Percentiles rank a stretch among this genome's conserved stretches.
Evolutionary conservation across 805 yeast genomes (phyloP).

Genomic region (Pichia sporocuriosa): DNA sequence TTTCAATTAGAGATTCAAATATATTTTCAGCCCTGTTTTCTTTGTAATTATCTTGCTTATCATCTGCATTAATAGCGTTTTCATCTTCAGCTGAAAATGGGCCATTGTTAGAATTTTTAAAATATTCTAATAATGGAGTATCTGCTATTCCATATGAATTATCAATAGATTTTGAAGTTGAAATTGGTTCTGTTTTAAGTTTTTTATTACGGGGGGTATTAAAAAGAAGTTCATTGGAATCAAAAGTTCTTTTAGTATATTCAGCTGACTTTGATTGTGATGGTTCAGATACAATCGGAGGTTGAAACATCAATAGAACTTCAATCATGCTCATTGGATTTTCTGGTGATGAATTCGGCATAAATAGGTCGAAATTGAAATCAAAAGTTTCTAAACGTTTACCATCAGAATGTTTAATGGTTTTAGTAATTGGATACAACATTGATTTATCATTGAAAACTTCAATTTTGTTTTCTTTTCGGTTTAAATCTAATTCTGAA

Average conservation of each 20-base stretch:
- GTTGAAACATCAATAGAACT: conserved; percentile 38
- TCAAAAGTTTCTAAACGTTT: conserved; percentile 54
- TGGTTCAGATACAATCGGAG: conserved; percentile 1
- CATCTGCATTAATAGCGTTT: conserved; percentile 30
- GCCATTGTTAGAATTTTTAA: conserved; percentile 4
- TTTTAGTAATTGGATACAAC: conserved; percentile 40
- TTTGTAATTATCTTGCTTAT: not conserved
- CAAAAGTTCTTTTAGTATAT: not conserved
- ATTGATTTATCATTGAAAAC: conserved; percentile 34
- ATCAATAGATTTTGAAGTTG: not conserved
- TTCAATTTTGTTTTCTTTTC: conserved; percentile 16
- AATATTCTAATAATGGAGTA: conserved; percentile 12
- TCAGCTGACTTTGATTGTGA: not conserved
- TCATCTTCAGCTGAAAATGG: conserved; percentile 9
- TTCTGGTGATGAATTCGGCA: conserved; percentile 28
- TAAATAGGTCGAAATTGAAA: conserved; percentile 52
- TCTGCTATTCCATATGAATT: conserved; percentile 17
- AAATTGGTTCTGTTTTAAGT: conserved; percentile 28
- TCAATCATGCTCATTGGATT: conserved; percentile 38
- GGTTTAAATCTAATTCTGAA: not conserved
- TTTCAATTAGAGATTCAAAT: not conserved
- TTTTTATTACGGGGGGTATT: conserved; percentile 5
- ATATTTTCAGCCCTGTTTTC: not conserved
- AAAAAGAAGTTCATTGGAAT: not conserved
- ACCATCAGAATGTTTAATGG: conserved; percentile 44